phyloP scores from a whole-genome alignment of 2,329 filamentous ascomycete species.

The Phyllosticta ampelicida region DNA sequence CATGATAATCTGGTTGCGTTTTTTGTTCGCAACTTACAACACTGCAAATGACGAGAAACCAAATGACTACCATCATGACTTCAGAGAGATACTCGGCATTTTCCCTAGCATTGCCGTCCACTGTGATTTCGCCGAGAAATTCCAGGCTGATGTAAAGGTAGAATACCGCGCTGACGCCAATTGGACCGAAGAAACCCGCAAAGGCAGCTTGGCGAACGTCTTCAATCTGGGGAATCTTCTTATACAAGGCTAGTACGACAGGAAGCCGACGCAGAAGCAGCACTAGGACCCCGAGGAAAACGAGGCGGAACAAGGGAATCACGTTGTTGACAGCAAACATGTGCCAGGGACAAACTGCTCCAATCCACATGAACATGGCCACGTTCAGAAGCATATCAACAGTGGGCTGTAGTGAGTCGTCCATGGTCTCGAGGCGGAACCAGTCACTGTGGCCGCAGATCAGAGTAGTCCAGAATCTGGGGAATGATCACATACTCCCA shows the following conservation, averaged over 20 bases:
- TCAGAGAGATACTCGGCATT: conserved; percentile 59
- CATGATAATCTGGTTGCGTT: not conserved
- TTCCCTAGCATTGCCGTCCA: conserved; percentile 48
- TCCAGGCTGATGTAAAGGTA: conserved; percentile 76
- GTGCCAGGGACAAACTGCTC: conserved; percentile 72
- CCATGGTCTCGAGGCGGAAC: conserved; percentile 80
- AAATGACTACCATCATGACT: conserved; percentile 61
- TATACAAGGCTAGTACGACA: conserved; percentile 62
- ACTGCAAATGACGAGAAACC: conserved; percentile 77
- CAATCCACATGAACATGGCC: conserved; percentile 82
- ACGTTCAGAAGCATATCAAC: conserved; percentile 93
- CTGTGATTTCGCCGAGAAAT: conserved; percentile 51
- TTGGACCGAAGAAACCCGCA: conserved; percentile 86
- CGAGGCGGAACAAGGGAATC: conserved; percentile 62
- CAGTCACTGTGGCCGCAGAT: conserved; percentile 47
- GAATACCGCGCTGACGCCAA: conserved; percentile 83
- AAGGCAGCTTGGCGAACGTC: conserved; percentile 65
- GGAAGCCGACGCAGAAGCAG: conserved; percentile 69
- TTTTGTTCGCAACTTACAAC: conserved; percentile 48
- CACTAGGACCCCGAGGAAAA: conserved; percentile 64
- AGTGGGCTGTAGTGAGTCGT: conserved; percentile 87
- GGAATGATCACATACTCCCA: conserved; percentile 51
- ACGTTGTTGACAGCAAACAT: conserved; percentile 56
- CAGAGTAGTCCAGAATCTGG: not conserved
- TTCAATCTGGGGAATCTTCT: conserved; percentile 68